phyloP scores from a whole-genome alignment of 306 rosid genomes.

The Alnus glutinosa region DNA sequence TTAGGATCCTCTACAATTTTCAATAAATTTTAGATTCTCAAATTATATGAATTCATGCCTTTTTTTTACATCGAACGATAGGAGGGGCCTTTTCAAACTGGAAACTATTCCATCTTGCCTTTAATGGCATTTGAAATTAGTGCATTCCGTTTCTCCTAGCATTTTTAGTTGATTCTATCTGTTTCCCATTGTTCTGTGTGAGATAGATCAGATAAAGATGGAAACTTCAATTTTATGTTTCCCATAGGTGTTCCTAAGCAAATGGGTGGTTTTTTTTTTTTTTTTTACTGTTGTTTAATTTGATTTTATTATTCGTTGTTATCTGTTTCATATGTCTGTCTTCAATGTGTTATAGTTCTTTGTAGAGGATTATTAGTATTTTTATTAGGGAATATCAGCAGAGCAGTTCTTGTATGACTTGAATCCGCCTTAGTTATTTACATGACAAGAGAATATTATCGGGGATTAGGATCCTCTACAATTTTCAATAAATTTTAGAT shows the following conservation, averaged over 20 bases:
- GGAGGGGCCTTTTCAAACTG: neutral
- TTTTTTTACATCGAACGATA: no score
- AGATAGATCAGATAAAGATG: constrained; percentile 24
- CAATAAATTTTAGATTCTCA: no score
- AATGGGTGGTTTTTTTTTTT: constrained; percentile 21
- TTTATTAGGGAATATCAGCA: neutral
- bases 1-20: no score
- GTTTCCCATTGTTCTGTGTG: constrained; percentile 19
- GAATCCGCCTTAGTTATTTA: neutral
- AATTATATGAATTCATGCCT: no score
- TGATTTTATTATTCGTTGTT: neutral
- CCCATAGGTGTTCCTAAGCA: constrained; percentile 37
- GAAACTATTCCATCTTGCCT: constrained; percentile 12
- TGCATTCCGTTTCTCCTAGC: neutral
- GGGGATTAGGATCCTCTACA: no score
- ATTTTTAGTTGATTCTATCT: constrained; percentile 9
- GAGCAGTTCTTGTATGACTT: neutral
- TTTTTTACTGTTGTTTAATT: neutral
- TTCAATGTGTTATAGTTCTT: neutral
- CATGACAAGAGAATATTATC: neutral
- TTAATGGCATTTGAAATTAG: constrained; percentile 13
- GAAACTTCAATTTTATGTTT: constrained; percentile 24
- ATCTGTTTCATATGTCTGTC: neutral
- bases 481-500: no score
- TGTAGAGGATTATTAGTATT: neutral